A percentile compares a stretch with the other conserved stretches of the same genome.
Evolutionary conservation across 495 filamentous ascomycete genomes (phyloP).

Genomic region (Saxispiralis lemnorum): DNA sequence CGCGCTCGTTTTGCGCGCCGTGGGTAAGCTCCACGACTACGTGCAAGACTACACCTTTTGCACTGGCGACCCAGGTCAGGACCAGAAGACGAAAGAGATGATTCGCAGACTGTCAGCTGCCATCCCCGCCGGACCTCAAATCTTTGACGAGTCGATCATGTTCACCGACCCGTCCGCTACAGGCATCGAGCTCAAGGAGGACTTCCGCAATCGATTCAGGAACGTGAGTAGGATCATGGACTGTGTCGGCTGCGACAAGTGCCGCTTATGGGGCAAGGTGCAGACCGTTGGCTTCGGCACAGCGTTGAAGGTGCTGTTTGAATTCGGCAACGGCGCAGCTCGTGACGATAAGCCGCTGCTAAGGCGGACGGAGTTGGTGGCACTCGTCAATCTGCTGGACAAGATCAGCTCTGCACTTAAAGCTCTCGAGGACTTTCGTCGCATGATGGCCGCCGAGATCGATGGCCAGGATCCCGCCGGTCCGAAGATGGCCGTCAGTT

Average conservation of each 20-base stretch:
- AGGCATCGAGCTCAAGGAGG: constrained; percentile 63
- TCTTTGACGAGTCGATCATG: constrained; percentile 92
- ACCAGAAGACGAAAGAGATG: constrained; percentile 59
- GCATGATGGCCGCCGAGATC: constrained; percentile 32
- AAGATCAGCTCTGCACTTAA: constrained; percentile 62
- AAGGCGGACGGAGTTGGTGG: constrained; percentile 78
- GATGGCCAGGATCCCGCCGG: background rate
- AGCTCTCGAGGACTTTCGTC: constrained; percentile 56
- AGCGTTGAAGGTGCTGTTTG: constrained; percentile 86
- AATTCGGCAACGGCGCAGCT: constrained; percentile 54
- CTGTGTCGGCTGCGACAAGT: constrained; percentile 97
- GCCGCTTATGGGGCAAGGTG: constrained; percentile 94
- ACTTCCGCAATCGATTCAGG: constrained; percentile 91
- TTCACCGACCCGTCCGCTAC: constrained; percentile 53
- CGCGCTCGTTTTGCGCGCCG: constrained; percentile 72
- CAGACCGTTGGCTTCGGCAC: constrained; percentile 91
- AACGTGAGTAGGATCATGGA: constrained; percentile 96
- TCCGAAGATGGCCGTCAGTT: background rate
- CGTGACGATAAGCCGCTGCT: constrained; percentile 50
- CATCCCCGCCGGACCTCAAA: constrained; percentile 48
- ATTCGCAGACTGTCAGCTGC: constrained; percentile 51
- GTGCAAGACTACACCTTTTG: constrained; percentile 80
- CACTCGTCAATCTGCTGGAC: constrained; percentile 82
- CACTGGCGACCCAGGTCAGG: constrained; percentile 63
- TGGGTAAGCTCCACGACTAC: constrained; percentile 78